Evolutionary conservation across 805 yeast species (phyloP), one percentile per base, ranked within the genome.

Genomic region (Lipomyces yamanashiensis): DNA sequence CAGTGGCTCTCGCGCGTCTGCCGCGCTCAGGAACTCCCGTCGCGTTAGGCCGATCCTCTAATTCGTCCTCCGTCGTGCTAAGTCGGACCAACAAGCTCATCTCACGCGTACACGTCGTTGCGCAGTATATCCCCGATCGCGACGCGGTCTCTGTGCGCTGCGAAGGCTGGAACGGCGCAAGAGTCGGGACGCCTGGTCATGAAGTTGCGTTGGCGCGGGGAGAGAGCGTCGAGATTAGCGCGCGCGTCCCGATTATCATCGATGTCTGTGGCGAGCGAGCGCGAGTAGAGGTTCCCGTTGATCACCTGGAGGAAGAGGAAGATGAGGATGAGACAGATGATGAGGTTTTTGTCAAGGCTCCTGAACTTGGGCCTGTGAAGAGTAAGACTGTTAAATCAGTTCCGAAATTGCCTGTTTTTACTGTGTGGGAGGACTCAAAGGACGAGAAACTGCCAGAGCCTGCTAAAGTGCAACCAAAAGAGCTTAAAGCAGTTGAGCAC

Each of bases 141-240:
- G 77, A 82, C 40, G 70, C 79, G 52, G 74, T 90, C 51, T 78
- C 76, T 15, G 74, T 93, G 56, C 82, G 82, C 51, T 93, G 98
- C 75, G 74, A 85, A 59, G 98, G 98, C 2, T 83, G 86, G 76
- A 93, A 93, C 74, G 97, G 98, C 10, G 77, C 89, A 56, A 81
- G 83, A 9, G 82, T 92, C 19, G 79, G 83, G 4, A 95, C 96
- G 0, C 59, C 68, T 54, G n/a, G 40, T 33, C 56, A 60, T 1
- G 77, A 86, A 68, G 81, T 87, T 66, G 78, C 80, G 51, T 81
- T 92, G 54, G 77, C 82, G 62, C 82, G 84, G 63, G 84, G 81
- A 60, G 96, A 92, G 75, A 78, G 84, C 1, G 80, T 90, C 21
- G 77, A 80, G 1, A 77, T 92, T 72, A 95, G 95, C 7, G 81